Conservation (phyloP, 805 yeast species). For the Lachancea cidri region DNA sequence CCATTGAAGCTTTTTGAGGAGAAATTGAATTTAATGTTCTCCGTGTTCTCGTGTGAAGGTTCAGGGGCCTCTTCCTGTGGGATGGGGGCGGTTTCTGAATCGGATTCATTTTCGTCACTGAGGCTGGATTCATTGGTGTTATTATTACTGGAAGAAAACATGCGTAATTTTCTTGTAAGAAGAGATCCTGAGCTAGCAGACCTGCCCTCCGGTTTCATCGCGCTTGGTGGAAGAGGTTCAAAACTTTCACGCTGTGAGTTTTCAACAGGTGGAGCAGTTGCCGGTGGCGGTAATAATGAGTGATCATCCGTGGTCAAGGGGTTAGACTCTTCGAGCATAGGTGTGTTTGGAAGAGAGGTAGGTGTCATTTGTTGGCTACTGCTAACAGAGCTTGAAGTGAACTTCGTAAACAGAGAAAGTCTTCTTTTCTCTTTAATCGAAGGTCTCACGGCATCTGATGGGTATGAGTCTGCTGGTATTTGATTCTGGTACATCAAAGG, state of each 20-base stretch:
- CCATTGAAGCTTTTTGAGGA: conserved; percentile 2
- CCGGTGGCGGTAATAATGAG: conserved; percentile 17
- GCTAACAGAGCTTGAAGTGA: conserved; percentile 10
- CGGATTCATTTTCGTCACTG: conserved; percentile 11
- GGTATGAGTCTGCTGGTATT: conserved; percentile 2
- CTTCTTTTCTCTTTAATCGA: conserved; percentile 15
- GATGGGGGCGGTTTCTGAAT: conserved; percentile 6
- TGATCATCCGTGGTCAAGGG: conserved; percentile 13
- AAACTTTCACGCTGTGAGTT: not conserved
- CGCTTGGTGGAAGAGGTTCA: not conserved
- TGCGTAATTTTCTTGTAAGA: conserved; percentile 22
- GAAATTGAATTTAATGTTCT: conserved; percentile 1
- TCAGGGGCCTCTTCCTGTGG: not conserved
- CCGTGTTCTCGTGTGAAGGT: conserved; percentile 1
- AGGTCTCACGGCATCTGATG: not conserved
- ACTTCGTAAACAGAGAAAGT: conserved; percentile 19
- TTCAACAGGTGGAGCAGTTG: conserved; percentile 6
- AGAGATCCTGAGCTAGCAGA: conserved; percentile 25
- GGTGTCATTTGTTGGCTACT: conserved; percentile 13
- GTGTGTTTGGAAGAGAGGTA: conserved; percentile 9
- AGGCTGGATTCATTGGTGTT: conserved; percentile 6
- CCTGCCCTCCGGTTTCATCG: conserved; percentile 1
- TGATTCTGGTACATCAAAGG: conserved; percentile 1
- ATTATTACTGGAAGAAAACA: conserved; percentile 10
- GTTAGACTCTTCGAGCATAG: conserved; percentile 1